Conservation (phyloP, 345 rosid species). For the Lepidium didymum region DNA sequence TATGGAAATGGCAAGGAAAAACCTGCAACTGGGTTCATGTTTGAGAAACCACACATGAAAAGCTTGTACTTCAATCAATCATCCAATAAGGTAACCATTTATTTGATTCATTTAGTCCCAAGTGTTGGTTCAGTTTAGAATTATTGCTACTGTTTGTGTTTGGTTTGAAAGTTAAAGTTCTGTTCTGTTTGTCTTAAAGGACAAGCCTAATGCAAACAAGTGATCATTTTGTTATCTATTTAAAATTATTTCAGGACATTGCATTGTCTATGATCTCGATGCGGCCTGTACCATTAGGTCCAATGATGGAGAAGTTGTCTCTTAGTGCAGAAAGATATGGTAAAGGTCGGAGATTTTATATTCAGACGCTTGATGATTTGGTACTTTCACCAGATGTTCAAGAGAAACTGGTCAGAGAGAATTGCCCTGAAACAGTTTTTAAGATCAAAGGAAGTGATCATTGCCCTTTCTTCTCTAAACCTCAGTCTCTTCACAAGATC, state of each 20-base stretch:
- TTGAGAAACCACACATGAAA: constrained; percentile 80
- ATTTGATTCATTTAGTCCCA: too few relatives aligned
- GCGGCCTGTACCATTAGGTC: constrained; percentile 80
- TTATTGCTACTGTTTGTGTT: not conserved
- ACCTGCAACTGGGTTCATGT: constrained; percentile 88
- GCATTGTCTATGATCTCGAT: constrained; percentile 90
- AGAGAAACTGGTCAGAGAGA: constrained; percentile 79
- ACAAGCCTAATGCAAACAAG: not conserved
- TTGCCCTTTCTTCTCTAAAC: constrained; percentile 93
- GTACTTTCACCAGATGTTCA: constrained; percentile 89
- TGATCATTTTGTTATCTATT: not conserved
- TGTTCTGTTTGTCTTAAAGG: not conserved
- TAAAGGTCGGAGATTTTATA: constrained; percentile 57
- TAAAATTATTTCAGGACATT: constrained; percentile 46
- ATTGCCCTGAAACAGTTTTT: constrained; percentile 73
- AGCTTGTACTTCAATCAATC: constrained; percentile 88
- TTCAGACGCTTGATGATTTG: constrained; percentile 79
- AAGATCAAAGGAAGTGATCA: constrained; percentile 96
- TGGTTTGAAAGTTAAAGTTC: not conserved
- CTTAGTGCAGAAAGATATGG: constrained; percentile 62
- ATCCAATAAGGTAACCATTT: constrained; percentile 57
- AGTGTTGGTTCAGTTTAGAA: too few relatives aligned
- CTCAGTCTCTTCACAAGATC: constrained; percentile 80
- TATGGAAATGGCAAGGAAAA: constrained; percentile 78
- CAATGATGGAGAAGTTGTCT: constrained; percentile 76